phyloP scores from a whole-genome alignment of 805 yeast genomes.

The Candida maris region DNA sequence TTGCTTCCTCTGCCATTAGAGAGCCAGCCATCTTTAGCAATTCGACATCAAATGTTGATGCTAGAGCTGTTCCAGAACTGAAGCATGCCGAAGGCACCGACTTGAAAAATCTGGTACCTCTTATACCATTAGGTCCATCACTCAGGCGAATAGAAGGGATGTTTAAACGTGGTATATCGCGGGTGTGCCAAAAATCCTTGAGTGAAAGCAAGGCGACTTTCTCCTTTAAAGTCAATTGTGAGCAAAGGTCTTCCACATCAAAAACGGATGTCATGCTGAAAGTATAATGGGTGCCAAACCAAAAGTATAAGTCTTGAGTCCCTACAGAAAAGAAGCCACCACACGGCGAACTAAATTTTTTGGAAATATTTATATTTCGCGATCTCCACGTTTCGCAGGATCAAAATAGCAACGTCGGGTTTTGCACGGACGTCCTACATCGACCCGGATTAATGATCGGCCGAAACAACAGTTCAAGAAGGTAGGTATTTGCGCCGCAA shows the following conservation, averaged over 20 bases:
- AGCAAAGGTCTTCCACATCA: slow-evolving; percentile 21
- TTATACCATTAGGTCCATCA: slow-evolving; percentile 49
- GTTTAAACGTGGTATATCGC: slow-evolving; percentile 30
- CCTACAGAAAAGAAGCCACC: neutral
- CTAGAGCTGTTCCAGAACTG: slow-evolving; percentile 47
- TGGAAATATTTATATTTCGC: neutral
- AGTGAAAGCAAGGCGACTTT: slow-evolving; percentile 30
- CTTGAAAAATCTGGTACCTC: slow-evolving; percentile 43
- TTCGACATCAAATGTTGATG: slow-evolving; percentile 41
- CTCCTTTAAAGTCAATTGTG: slow-evolving; percentile 27
- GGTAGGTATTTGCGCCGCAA: no score
- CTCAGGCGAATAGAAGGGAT: slow-evolving; percentile 35
- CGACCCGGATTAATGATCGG: no score
- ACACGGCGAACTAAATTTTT: no score
- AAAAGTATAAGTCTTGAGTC: neutral
- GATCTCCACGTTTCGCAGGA: no score
- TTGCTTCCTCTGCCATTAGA: slow-evolving; percentile 45
- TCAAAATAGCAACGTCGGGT: no score
- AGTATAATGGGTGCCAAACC: no score
- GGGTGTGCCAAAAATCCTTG: slow-evolving; percentile 42
- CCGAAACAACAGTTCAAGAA: no score
- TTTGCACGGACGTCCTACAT: no score
- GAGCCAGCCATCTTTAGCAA: slow-evolving; percentile 38
- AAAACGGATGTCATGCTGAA: slow-evolving; percentile 1
- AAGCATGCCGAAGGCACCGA: slow-evolving; percentile 43